phyloP scores from a whole-genome alignment of 2,329 filamentous ascomycete genomes.

The Scleromitrula shiraiana region DNA sequence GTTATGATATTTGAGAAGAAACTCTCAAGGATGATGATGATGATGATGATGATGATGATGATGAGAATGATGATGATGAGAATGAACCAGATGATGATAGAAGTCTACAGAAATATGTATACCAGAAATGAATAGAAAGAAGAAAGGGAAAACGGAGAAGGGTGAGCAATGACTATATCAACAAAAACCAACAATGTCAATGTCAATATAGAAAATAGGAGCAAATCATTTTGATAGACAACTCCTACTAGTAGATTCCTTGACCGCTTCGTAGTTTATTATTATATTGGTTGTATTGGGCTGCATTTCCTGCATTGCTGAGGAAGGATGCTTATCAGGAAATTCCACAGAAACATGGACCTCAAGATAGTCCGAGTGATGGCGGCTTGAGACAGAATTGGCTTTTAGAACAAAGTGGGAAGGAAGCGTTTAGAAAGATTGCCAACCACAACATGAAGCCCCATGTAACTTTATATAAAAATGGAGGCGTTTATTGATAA shows the following conservation, averaged over 20 bases:
- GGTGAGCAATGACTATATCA: background rate
- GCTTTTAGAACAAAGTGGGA: background rate
- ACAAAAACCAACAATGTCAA: background rate
- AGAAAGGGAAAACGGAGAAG: background rate
- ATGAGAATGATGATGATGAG: no score
- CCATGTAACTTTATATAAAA: background rate
- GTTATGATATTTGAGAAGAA: background rate
- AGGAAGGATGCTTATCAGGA: slow-evolving; percentile 8
- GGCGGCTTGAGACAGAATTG: slow-evolving; percentile 2
- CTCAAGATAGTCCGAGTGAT: background rate
- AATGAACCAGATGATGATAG: no score
- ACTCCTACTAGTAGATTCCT: slow-evolving; percentile 4
- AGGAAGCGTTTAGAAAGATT: background rate
- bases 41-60: background rate
- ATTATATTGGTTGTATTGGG: slow-evolving; percentile 4
- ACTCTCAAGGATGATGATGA: background rate
- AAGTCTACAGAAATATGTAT: no score
- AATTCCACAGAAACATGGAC: background rate
- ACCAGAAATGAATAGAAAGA: background rate
- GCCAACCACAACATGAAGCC: no score
- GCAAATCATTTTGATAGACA: background rate
- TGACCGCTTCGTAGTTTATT: slow-evolving; percentile 4
- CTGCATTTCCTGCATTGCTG: slow-evolving; percentile 3
- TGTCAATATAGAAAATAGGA: background rate
- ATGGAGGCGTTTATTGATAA: slow-evolving; percentile 2